These are phyloP conservation scores for Plantago ovata DNA, from an alignment of 257 asterid species.

Conservation along the genomic window DNA sequence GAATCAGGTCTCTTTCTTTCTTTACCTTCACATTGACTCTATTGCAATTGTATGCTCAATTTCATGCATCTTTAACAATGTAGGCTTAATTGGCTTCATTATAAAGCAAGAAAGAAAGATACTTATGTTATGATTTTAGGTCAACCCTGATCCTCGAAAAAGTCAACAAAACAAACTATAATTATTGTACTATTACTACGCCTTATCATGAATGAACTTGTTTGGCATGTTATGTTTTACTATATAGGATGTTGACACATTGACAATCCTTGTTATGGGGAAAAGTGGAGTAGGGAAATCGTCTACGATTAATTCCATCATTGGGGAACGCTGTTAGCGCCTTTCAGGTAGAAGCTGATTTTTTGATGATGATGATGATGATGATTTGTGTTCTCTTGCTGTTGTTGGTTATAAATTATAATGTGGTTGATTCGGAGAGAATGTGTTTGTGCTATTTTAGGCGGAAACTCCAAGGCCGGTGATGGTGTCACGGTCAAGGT, in stretches of 20 bases:
- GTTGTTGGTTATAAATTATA: background rate
- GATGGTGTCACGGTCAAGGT: slow-evolving; percentile 83
- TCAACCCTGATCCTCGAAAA: too few species aligned
- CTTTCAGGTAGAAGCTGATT: slow-evolving; percentile 60
- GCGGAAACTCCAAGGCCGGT: slow-evolving; percentile 92
- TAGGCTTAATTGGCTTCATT: background rate
- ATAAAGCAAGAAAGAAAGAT: background rate
- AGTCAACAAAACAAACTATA: too few species aligned
- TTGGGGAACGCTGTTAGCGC: slow-evolving; percentile 92
- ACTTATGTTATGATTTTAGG: too few species aligned
- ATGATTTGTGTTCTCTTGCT: background rate
- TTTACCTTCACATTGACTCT: too few species aligned
- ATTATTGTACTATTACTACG: too few species aligned
- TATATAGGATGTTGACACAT: slow-evolving; percentile 60
- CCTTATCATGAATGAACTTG: background rate
- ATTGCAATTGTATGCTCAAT: too few species aligned
- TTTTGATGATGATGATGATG: too few species aligned
- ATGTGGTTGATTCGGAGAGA: slow-evolving; percentile 1
- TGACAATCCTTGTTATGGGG: slow-evolving; percentile 94
- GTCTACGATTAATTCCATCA: slow-evolving; percentile 79
- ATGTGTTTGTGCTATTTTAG: slow-evolving; percentile 50
- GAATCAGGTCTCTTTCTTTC: slow-evolving; percentile 49
- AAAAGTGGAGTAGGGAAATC: slow-evolving; percentile 99
- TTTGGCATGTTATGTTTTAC: slow-evolving; percentile 9
- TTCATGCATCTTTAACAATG: too few species aligned